Evolutionary conservation across 495 filamentous ascomycete species (phyloP), one percentile per base, ranked within the genome.

Genomic region (Neurospora tetraspora): DNA sequence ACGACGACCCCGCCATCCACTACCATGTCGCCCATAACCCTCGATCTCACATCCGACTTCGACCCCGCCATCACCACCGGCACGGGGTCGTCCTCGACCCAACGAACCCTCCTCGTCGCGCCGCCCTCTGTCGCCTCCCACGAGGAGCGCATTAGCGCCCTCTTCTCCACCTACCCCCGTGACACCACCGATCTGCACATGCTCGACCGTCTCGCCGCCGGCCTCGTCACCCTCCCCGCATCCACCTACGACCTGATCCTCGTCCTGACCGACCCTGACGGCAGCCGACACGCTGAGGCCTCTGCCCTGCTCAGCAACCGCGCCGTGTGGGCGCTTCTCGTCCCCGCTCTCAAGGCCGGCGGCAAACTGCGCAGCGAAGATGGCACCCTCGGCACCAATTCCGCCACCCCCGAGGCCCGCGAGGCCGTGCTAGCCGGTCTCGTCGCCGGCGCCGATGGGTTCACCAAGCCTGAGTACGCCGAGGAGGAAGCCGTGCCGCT

Each of bases 141-240:
- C 75, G 83, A 86, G 75, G 81, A 83, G 71, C 82, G 81, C 70
- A 76, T 88, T 70, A 79, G 76, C 72, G 70, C 77, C 69, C 82
- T 87, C 71, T 80, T 88, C 70, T 68, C 83, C 20, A 84, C 89
- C 43, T 77, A 73, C 82, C 88, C 93, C 79, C 91, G 93, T 76
- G 80, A 84, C 71, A 82, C 85, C 40, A 94, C 93, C 69, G 96
- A 99, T 79, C 86, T 99, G 45, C 96, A 98, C 79, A 99, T 99
- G 96, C 92, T 99, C 71, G 96, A 99, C 83, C 93, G 96, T 39
- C 87, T 99, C 20, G 89, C 93, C 1, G 87, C 92, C 45, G 93
- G 93, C 70, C 87, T 98, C 47, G 92, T 96, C 69, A 81, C 88
- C 5, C 90, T 99, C 5, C 93, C 96, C 3, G 72, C 86, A 14